phyloP scores from a whole-genome alignment of 306 rosid genomes.

The Fragaria nilgerrensis region DNA sequence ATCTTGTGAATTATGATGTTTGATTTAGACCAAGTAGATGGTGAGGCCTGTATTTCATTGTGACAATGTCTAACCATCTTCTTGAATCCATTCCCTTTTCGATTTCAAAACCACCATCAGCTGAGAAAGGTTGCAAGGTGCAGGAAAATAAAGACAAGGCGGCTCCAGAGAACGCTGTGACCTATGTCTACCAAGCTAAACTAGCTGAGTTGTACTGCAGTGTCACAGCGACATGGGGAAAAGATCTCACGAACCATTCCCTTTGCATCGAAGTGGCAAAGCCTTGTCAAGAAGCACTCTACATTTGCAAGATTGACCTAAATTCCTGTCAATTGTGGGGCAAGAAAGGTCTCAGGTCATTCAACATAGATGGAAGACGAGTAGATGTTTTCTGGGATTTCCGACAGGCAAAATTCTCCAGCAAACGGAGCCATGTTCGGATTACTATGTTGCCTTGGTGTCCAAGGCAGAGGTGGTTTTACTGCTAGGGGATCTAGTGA shows the following conservation, averaged over 20 bases:
- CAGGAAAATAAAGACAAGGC: slow-evolving; percentile 5
- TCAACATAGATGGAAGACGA: slow-evolving; percentile 43
- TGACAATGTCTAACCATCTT: slow-evolving; percentile 28
- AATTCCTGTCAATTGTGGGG: slow-evolving; percentile 51
- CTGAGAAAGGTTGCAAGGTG: slow-evolving; percentile 17
- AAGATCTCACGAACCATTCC: slow-evolving; percentile 33
- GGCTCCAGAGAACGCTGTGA: slow-evolving; percentile 25
- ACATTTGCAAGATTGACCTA: slow-evolving; percentile 52
- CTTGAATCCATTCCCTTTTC: slow-evolving; percentile 28
- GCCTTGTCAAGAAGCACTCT: slow-evolving; percentile 23
- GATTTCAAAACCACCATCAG: slow-evolving; percentile 22
- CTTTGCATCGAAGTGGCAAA: slow-evolving; percentile 39
- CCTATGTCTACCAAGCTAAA: slow-evolving; percentile 44
- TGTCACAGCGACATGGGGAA: slow-evolving; percentile 51
- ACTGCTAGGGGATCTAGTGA: slow-evolving; percentile 49
- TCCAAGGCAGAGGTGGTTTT: slow-evolving; percentile 46
- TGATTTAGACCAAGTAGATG: neutral
- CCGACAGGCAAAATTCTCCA: slow-evolving; percentile 40
- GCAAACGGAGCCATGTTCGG: slow-evolving; percentile 42
- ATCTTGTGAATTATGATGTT: neutral
- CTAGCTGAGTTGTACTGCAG: slow-evolving; percentile 26
- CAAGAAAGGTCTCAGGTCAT: slow-evolving; percentile 58
- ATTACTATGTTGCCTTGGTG: slow-evolving; percentile 62
- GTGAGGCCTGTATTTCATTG: neutral
- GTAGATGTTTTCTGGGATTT: slow-evolving; percentile 66